Base-by-base conservation (phyloP, 805 yeast species). In the Saturnispora gosingensis region DNA sequence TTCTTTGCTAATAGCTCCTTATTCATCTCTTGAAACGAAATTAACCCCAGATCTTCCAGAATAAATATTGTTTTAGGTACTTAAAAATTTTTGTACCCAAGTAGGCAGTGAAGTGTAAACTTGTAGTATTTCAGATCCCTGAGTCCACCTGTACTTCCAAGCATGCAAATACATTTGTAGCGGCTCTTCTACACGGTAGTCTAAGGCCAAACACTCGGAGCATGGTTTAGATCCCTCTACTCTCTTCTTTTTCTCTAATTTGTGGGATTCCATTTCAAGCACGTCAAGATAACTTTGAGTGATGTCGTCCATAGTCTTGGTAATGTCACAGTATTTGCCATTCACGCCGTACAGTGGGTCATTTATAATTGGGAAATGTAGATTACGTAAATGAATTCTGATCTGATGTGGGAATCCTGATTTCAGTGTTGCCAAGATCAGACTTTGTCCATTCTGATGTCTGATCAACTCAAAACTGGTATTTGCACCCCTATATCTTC, bases 341-440 rank as follows among this genome's bases (percentile, higher is more conserved):
- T 28, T n/a, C 2, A 58, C 55, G 2, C 51, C 46, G 48, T 67
- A 68, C 20, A 67, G 42, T 11, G 67, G 63, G 48, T 68, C 72
- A 43, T 65, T 62, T 2, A 56, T 54, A 4, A 68, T 65, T 2
- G 72, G 71, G 48, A 53, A 58, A 0, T 74, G 74, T 48, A 76
- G 50, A 54, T 76, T 74, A 16, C 80, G 61, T 15, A 78, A 59
- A 59, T 78, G 83, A 7, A 78, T 75, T 13, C 83, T 63, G 20
- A 78, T 75, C 58, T 78, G 83, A 63, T 78, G 83, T 64, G 72
- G 74, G 47, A 72, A 69, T 0, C 83, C 83, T 0, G 78, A 71
- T 3, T 69, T 49, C 0, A 81, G 80, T 28, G 58, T 57, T 54
- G 81, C 77, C 48, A 57, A 40, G 3, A 78, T 74, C 1, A 76